A percentile compares a stretch with the other conserved stretches of the same genome.
phyloP scores from a whole-genome alignment of 768 basidiomycete genomes.

The Galerina sulciceps region DNA sequence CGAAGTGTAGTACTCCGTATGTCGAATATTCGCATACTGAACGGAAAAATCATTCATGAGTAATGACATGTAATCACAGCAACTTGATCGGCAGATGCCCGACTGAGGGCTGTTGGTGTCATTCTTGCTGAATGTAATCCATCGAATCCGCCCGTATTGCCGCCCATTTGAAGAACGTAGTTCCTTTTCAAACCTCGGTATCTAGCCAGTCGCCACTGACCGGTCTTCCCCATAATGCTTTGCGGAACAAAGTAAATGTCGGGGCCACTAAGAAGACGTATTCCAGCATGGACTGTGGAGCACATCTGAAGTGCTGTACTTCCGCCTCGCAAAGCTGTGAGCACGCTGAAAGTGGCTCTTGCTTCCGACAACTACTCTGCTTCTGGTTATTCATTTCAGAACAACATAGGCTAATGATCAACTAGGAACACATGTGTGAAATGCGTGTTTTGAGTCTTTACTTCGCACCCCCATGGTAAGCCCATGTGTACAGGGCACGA shows the following conservation, averaged over 20 bases:
- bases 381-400: slow-evolving; percentile 3
- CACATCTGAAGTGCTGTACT: background rate
- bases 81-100: slow-evolving; percentile 19
- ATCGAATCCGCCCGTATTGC: background rate
- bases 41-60: slow-evolving; percentile 12
- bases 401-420: background rate
- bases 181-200: too few relatives aligned
- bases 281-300: background rate
- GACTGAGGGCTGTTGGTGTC: background rate
- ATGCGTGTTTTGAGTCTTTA: background rate
- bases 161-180: background rate
- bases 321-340: background rate
- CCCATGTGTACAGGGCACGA: slow-evolving; percentile 13
- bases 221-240: background rate
- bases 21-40: slow-evolving; percentile 13
- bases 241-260: background rate
- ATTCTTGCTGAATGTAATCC: background rate
- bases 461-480: background rate
- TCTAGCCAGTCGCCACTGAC: too few relatives aligned
- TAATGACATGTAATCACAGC: slow-evolving; percentile 13
- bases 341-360: background rate
- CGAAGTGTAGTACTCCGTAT: slow-evolving; percentile 7
- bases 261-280: background rate
- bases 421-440: background rate
- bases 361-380: slow-evolving; percentile 4